phyloP scores from a whole-genome alignment of 106 monocot genomes.

The Dendrobium huoshanense region DNA sequence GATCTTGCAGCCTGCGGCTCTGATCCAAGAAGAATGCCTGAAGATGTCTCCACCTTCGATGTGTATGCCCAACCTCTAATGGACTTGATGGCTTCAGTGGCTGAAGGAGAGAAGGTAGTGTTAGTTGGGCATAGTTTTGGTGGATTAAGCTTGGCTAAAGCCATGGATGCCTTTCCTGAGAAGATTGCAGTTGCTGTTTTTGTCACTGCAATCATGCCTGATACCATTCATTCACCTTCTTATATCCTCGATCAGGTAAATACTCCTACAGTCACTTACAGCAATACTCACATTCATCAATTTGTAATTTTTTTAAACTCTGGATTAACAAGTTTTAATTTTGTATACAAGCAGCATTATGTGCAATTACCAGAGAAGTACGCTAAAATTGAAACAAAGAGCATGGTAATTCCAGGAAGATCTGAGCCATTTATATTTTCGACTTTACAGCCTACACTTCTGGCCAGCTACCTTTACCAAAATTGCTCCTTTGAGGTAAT shows the following conservation, averaged over 20 bases:
- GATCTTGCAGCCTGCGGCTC: constrained; percentile 32
- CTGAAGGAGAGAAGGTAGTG: constrained; percentile 15
- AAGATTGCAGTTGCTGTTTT: constrained; percentile 25
- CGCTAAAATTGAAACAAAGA: background rate
- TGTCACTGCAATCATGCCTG: constrained; percentile 18
- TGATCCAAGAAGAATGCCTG: constrained; percentile 6
- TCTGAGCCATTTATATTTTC: background rate
- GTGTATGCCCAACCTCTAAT: constrained; percentile 18
- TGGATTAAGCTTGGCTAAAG: constrained; percentile 22
- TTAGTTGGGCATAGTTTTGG: constrained; percentile 38
- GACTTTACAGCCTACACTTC: background rate
- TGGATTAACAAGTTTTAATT: too few relatives aligned
- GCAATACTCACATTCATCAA: too few relatives aligned
- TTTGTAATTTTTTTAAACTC: background rate
- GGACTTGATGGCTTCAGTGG: constrained; percentile 8
- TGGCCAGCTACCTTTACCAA: too few relatives aligned
- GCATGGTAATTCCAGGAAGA: background rate
- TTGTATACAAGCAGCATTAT: too few relatives aligned
- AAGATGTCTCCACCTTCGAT: constrained; percentile 19
- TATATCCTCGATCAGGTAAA: background rate
- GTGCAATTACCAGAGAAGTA: background rate
- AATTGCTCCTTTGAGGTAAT: too few relatives aligned
- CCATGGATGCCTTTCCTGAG: constrained; percentile 29
- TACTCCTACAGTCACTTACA: too few relatives aligned
- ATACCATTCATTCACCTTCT: background rate